Evolutionary conservation across 2,329 filamentous ascomycete genomes (phyloP), one percentile per base, ranked within the genome.

Genomic region (Calonectria honghensis): DNA sequence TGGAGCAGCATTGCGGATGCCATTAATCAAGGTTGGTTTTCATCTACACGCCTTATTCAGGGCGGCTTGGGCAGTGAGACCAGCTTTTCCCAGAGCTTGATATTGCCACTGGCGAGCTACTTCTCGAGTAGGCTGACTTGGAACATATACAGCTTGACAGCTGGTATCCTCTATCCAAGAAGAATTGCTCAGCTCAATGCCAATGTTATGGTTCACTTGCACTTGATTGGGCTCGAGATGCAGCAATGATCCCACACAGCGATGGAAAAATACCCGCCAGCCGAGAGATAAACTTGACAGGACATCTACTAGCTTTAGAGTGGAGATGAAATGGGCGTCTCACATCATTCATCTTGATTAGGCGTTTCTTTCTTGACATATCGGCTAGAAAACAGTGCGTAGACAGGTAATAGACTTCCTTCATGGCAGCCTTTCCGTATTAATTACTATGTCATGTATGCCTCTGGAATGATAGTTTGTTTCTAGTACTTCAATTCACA

Each of bases 1-100:
- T 84, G 0, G 86, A 88, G 73, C 88, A 91, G 78, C 87, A 90
- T 91, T 78, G 88, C 90, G 4, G 86, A 91, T 81, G 87, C 87
- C 3, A 88, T 88, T 32, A 86, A 91, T 70, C 89, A 91, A 82
- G 89, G 89, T 89, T 77, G 7, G 81, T 84, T 24, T n/a, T 29
- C 4, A 10, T 24, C 3, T 13, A 32, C 35, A 1, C 35, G 24
- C 4, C 32, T 27, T 32, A 9, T n/a, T 7, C 35, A 61, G 24
- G 27, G 31, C 24, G 16, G 16, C 11, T 10, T 29, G 37, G 6
- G 16, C 14, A 50, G 48, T 50, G 27, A 31, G n/a, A 18, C 59
- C 64, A 27, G 52, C 32, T 61, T 73, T 61, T 73, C 4, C 76
- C 79, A 81, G 88, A 90, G 79, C 84, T 90, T 54, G 87, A 90